Evolutionary conservation across 176 grass and related monocot genomes (phyloP), one percentile per base, ranked within the genome.

Genomic region (Eleusine coracana): DNA sequence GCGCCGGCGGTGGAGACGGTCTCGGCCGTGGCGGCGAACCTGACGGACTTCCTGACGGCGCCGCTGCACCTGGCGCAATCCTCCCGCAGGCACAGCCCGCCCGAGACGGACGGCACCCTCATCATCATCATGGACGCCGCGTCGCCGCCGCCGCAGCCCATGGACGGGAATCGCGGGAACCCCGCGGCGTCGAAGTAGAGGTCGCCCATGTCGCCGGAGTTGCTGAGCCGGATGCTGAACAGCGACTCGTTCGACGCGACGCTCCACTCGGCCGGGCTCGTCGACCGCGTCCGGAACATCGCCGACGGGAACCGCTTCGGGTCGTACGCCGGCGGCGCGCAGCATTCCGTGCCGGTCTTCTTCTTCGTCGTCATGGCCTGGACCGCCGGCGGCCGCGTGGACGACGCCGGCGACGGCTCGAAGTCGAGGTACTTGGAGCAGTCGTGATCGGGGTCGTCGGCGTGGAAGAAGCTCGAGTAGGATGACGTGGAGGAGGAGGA

Each of bases 151-250:
- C 37, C 41, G 11, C 56, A 15, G 12, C 42, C 23, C 16, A 37
- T 5, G 23, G 82, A 70, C 3, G 82, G 46, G 70, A 80, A 29
- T 23, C 63, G 70, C 17, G 59, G 70, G 42, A 89, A 36, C 17
- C 77, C 82, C 3, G 70, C 44, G 17, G 71, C 42, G 71, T 89
- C 76, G 70, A 80, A 85, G 63, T 80, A 89, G 59, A 27, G 39
- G 15, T n/a, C 42, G 44, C 5, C 40, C 29, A 51, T 2, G 17
- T 80, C 76, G 70, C 21, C 70, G 76, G 41, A 44, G 64, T 54
- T n/a, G 21, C 64, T 51, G 52, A 81, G 70, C 63, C 69, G 76
- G 77, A 89, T 89, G 87, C 82, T 89, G 77, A 89, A 89, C 8
- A 89, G 71, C 70, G 82, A 85, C 0, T 81, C 71, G 82, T 81